These are phyloP conservation scores for Penstemon newberryi DNA, from an alignment of 257 asterid species.

Conservation along the genomic window DNA sequence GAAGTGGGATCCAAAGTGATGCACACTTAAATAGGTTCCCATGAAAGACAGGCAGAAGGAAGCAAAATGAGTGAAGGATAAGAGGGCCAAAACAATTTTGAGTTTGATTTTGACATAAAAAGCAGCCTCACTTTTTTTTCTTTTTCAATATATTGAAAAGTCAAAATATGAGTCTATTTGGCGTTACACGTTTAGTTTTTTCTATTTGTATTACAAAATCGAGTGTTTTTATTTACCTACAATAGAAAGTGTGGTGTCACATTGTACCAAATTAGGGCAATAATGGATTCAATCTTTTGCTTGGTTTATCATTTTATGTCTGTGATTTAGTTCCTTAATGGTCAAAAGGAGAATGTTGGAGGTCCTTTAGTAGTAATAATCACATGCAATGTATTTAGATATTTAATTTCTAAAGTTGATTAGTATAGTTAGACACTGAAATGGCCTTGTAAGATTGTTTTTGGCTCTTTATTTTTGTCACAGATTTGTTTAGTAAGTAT, in stretches of 20 bases:
- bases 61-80: constrained; percentile 38
- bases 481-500: no score
- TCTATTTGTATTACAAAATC: neutral
- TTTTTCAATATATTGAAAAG: neutral
- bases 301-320: neutral
- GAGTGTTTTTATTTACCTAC: no score
- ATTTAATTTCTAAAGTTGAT: neutral
- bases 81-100: constrained; percentile 14
- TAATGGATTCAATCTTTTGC: neutral
- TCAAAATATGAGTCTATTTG: constrained; percentile 8
- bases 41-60: constrained; percentile 26
- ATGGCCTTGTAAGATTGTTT: neutral
- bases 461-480: neutral
- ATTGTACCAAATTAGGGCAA: constrained; percentile 25
- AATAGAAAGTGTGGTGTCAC: constrained; percentile 14
- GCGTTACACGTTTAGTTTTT: neutral
- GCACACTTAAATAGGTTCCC: constrained; percentile 28
- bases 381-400: constrained; percentile 19
- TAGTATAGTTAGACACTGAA: neutral
- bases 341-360: neutral
- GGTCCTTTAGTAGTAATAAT: constrained; percentile 6
- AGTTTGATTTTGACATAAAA: constrained; percentile 44
- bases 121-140: constrained; percentile 23
- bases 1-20: constrained; percentile 35
- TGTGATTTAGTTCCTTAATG: neutral